phyloP scores from a whole-genome alignment of 2,329 filamentous ascomycete genomes.

The Colletotrichum kahawae region DNA sequence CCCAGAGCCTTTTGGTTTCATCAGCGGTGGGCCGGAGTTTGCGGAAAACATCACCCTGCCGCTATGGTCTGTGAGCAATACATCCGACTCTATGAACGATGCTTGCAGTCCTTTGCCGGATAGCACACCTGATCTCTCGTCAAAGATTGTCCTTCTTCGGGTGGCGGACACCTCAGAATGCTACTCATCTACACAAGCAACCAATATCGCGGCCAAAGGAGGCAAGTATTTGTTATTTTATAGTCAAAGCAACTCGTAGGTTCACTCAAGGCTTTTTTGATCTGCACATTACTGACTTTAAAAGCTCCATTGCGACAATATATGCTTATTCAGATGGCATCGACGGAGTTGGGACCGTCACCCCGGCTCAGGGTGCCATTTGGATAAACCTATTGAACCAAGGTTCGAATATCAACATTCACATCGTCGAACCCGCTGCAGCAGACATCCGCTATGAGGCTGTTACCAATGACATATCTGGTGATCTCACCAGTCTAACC shows the following conservation, averaged over 20 bases:
- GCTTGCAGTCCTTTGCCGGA: constrained; percentile 29
- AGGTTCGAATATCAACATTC: constrained; percentile 38
- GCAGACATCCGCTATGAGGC: not conserved
- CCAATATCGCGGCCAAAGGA: constrained; percentile 43
- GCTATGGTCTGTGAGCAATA: constrained; percentile 2
- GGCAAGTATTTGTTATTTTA: constrained; percentile 35
- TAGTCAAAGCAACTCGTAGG: not conserved
- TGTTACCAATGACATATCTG: not conserved
- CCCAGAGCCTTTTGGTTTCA: constrained; percentile 3
- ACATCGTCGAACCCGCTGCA: not conserved
- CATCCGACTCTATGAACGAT: constrained; percentile 22
- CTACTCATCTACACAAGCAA: constrained; percentile 37
- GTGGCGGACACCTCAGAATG: constrained; percentile 33
- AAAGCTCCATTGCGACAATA: not conserved
- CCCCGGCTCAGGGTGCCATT: not conserved
- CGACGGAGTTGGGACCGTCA: not conserved
- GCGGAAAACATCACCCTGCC: constrained; percentile 8
- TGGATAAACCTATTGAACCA: not conserved
- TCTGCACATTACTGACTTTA: not conserved
- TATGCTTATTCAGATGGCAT: not conserved
- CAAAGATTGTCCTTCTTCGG: constrained; percentile 44
- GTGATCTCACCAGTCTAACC: not conserved
- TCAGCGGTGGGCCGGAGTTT: not conserved
- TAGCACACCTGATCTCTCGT: constrained; percentile 39
- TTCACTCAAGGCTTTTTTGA: not conserved